Percentiles rank a stretch among this genome's conserved stretches.
phyloP scores from a whole-genome alignment of 2,329 filamentous ascomycete species.

The Diaporthe nobilis region DNA sequence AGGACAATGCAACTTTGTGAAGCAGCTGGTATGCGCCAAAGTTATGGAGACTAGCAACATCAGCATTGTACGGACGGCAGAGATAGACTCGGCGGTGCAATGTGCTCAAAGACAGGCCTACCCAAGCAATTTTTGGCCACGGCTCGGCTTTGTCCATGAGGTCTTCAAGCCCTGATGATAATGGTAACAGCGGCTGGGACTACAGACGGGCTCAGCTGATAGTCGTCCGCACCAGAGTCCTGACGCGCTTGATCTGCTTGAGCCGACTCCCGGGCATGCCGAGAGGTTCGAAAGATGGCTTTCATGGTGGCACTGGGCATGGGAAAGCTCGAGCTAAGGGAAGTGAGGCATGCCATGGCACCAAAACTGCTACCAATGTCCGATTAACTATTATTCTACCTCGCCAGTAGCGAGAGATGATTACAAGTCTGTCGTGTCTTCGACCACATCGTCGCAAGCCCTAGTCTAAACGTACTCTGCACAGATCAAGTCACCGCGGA shows the following conservation, averaged over 20 bases:
- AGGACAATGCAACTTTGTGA: conserved; percentile 3
- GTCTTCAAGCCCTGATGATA: neutral
- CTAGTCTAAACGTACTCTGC: conserved; percentile 21
- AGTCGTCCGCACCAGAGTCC: neutral
- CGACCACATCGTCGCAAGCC: no score
- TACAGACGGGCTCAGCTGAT: neutral
- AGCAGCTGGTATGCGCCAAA: neutral
- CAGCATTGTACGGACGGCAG: neutral
- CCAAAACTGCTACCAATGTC: neutral
- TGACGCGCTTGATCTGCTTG: neutral
- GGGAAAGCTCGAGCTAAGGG: neutral
- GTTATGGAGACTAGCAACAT: neutral
- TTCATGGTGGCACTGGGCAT: neutral
- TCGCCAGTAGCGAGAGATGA: neutral
- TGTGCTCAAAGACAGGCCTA: neutral
- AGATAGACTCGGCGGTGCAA: neutral
- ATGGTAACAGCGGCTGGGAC: neutral
- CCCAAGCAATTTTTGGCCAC: neutral
- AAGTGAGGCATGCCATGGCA: neutral
- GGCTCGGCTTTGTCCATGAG: neutral
- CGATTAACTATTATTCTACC: neutral
- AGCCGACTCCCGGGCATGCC: neutral
- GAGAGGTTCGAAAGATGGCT: neutral
- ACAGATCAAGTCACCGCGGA: conserved; percentile 15
- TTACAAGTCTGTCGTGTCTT: neutral